Evolutionary conservation across 345 rosid species (phyloP), one percentile per base, ranked within the genome.

Genomic region (Linum trigynum): DNA sequence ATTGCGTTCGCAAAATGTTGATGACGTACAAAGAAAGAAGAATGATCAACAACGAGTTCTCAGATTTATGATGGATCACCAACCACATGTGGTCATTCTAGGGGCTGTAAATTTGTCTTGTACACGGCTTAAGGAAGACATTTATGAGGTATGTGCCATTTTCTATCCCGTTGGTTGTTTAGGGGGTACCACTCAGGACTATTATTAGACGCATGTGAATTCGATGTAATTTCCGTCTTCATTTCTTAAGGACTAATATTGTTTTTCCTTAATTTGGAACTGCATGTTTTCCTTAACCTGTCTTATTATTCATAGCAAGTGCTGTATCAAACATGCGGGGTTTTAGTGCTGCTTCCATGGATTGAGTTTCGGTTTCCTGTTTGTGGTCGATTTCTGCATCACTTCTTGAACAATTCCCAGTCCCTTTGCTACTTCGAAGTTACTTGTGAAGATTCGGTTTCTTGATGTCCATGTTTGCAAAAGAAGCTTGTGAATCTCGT

Each of bases 61-160:
- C 76, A 91, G 89, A 79, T 94, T 94, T 78, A 91, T 91, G 95
- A 87, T 76, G 62, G 97, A 94, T 72, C 97, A 91, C 72, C 96
- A 87, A 70, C 99, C 99, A 0, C 97, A 94, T 73, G 88, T 94
- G 59, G 92, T 94, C 41, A 96, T 90, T 70, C 79, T 94, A 36
- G 99, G 97, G 75, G 97, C 96, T 68, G 96, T 82, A 72, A 91
- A 89, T 75, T 70, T 94, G 83, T 80, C 88, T 65, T 94, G 99
- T 70, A 84, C 89, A 3, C 83, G 78, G 51, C 75, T 94, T 76
- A 91, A 87, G 79, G 97, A 88, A 77, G 95, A 90, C 70, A 91
- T 94, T 23, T 94, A 88, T 68, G 97, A 94, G 89, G 99, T 91
- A 67, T 67, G 59, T 3, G 12, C 72, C 72, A 23, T 23, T 23